A percentile compares a stretch with the other conserved stretches of the same genome.
Evolutionary conservation across 2,329 filamentous ascomycete genomes (phyloP).

Genomic region (Ascochyta clinopodiicola): DNA sequence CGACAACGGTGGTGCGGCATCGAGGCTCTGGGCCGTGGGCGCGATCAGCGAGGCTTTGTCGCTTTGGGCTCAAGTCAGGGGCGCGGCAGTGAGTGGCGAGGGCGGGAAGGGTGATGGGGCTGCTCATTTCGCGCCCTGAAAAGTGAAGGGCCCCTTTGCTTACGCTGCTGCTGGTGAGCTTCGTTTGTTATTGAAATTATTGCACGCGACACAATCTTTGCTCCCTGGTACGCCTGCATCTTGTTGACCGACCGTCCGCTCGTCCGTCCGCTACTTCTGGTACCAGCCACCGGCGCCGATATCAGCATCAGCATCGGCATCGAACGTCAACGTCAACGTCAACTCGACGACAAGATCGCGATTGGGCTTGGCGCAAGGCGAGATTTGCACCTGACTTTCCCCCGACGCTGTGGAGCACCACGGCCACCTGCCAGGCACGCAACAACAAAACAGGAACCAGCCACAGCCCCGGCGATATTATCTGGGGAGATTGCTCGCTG

Average conservation of each 20-base stretch:
- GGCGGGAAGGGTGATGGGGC: constrained; percentile 13
- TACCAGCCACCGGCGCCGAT: background rate
- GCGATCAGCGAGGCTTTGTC: constrained; percentile 14
- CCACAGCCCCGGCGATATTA: background rate
- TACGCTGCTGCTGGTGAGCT: constrained; percentile 4
- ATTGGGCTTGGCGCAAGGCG: constrained; percentile 16
- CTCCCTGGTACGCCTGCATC: background rate
- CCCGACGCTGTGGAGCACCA: constrained; percentile 10
- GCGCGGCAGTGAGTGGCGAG: constrained; percentile 6
- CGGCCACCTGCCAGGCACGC: constrained; percentile 9
- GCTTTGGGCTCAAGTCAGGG: constrained; percentile 18
- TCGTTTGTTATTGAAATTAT: background rate
- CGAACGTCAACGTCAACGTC: constrained; percentile 7
- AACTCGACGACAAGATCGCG: constrained; percentile 9
- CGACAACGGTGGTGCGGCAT: constrained; percentile 16
- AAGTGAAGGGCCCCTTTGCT: constrained; percentile 16
- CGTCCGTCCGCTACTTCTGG: too few relatives aligned
- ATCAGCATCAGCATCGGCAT: background rate
- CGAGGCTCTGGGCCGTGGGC: constrained; percentile 16
- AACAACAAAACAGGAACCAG: background rate
- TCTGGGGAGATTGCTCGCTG: constrained; percentile 2
- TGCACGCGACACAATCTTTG: constrained; percentile 13
- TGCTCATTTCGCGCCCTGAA: constrained; percentile 20
- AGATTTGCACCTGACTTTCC: background rate
- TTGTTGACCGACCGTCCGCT: background rate